Base-by-base conservation (phyloP, 768 basidiomycete species). In the Trametes sanguinea region DNA sequence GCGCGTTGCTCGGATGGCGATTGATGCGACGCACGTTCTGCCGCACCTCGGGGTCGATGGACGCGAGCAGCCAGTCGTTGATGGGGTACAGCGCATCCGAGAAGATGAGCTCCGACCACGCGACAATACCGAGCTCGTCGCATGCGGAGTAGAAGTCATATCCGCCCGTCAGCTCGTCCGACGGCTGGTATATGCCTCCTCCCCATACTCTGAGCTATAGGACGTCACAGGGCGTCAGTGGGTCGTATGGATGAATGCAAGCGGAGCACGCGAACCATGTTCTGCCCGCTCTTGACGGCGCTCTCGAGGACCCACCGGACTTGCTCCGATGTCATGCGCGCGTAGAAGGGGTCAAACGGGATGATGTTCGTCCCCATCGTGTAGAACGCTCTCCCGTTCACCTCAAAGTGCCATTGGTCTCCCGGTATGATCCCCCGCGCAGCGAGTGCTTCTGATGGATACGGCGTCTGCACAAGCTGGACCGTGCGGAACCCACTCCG, bases 21-120 rank as follows among this genome's bases (percentile, higher is more conserved):
- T 85, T 85, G 17, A 84, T 68, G 27, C 85, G 73, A 22, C 84
- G 74, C 2, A 85, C 81, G 59, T 85, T 85, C 71, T 85, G 82
- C 17, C 81, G 74, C 13, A 85, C 81, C 67, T 86, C 85, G 1
- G 81, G 80, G 47, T 82, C 81, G 54, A 85, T 68, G 3, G 80
- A 77, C 56, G 78, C 78, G 35, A 85, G 68, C 22, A 85, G 57
- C 63, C 82, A 85, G 61, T 78, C 74, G 62, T 85, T 83, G 72
- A 84, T 78, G 2, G 84, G 81, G 62, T 84, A 85, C 29, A 84
- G 64, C 1, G 80, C 72, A 59, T 85, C 84, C 0, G 84, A 84
- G 72, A 85, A 85, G 53, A 83, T 83, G 54, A 85, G 78, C 65
- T 86, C 85, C 1, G 83, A 83, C 85, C 85, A 85, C 1, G 79